phyloP scores from a whole-genome alignment of 1,284 basidiomycete species.

The Filobasidium uniguttulatum region DNA sequence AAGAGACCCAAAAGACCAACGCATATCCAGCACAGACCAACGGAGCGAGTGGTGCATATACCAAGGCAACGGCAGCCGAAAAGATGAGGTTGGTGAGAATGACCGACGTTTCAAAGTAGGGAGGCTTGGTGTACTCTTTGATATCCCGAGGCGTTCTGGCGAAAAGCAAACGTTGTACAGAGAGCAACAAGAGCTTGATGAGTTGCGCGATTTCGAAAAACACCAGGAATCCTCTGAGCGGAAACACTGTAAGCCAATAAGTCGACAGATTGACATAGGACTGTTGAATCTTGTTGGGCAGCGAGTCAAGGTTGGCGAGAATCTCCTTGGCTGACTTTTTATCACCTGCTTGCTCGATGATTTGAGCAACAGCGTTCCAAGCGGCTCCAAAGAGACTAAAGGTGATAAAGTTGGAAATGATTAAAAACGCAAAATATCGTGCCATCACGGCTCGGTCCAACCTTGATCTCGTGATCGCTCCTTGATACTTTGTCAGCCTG shows the following conservation, averaged over 20 bases:
- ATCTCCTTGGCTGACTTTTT: constrained; percentile 55
- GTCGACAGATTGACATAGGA: constrained; percentile 72
- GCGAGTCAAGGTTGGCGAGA: constrained; percentile 43
- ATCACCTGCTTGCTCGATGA: constrained; percentile 54
- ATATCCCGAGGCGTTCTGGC: constrained; percentile 95
- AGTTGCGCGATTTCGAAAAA: constrained; percentile 94
- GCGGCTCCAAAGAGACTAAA: constrained; percentile 81
- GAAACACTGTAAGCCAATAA: constrained; percentile 91
- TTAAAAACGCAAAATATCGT: constrained; percentile 79
- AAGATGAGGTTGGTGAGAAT: constrained; percentile 48
- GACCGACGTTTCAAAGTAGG: constrained; percentile 56
- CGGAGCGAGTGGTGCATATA: constrained; percentile 84
- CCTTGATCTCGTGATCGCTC: constrained; percentile 41
- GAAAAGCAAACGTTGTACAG: constrained; percentile 71
- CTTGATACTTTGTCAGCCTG: constrained; percentile 66
- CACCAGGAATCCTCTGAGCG: constrained; percentile 81
- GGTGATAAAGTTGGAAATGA: constrained; percentile 60
- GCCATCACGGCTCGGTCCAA: constrained; percentile 71
- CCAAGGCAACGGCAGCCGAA: constrained; percentile 70
- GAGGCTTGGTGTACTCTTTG: constrained; percentile 85
- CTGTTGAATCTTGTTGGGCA: constrained; percentile 45
- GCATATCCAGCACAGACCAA: constrained; percentile 52
- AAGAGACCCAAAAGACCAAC: constrained; percentile 60
- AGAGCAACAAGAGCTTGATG: constrained; percentile 73
- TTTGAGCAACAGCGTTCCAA: constrained; percentile 56